Percentiles rank a stretch among this genome's conserved stretches.
Evolutionary conservation across 2,329 filamentous ascomycete species (phyloP).

Genomic region (Fusarium sp.): DNA sequence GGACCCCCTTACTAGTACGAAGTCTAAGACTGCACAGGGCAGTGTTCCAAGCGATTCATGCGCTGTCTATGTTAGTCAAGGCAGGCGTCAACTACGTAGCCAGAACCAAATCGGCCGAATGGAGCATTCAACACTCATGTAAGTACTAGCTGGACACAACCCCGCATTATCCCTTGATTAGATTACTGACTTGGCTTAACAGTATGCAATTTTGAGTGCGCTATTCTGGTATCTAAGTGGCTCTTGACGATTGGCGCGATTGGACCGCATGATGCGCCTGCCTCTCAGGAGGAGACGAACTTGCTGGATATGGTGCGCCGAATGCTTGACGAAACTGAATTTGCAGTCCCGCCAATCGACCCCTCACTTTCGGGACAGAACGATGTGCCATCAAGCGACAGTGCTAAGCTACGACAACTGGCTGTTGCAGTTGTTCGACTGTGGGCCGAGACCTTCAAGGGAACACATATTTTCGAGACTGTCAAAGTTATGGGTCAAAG

Average conservation of each 20-base stretch:
- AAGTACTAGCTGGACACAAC: slow-evolving; percentile 47
- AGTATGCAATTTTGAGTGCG: slow-evolving; percentile 72
- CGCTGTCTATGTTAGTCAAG: slow-evolving; percentile 74
- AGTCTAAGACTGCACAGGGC: slow-evolving; percentile 70
- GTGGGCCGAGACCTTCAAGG: slow-evolving; percentile 72
- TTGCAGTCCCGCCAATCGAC: slow-evolving; percentile 66
- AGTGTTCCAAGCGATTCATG: slow-evolving; percentile 75
- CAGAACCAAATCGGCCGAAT: slow-evolving; percentile 68
- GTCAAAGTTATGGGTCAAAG: slow-evolving; percentile 68
- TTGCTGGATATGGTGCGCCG: slow-evolving; percentile 66
- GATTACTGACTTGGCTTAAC: slow-evolving; percentile 27
- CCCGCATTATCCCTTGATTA: background rate
- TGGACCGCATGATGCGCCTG: slow-evolving; percentile 60
- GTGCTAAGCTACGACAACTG: slow-evolving; percentile 64
- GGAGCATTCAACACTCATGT: slow-evolving; percentile 72
- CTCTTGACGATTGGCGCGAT: slow-evolving; percentile 66
- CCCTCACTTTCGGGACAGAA: slow-evolving; percentile 61
- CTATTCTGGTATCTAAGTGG: slow-evolving; percentile 70
- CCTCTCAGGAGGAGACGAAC: slow-evolving; percentile 63
- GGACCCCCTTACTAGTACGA: slow-evolving; percentile 68
- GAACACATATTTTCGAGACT: slow-evolving; percentile 69
- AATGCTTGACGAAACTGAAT: slow-evolving; percentile 72
- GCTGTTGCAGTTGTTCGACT: slow-evolving; percentile 68
- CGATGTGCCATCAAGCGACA: slow-evolving; percentile 60
- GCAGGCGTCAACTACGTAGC: slow-evolving; percentile 71